phyloP scores from a whole-genome alignment of 345 rosid genomes.

The Linum trigynum region DNA sequence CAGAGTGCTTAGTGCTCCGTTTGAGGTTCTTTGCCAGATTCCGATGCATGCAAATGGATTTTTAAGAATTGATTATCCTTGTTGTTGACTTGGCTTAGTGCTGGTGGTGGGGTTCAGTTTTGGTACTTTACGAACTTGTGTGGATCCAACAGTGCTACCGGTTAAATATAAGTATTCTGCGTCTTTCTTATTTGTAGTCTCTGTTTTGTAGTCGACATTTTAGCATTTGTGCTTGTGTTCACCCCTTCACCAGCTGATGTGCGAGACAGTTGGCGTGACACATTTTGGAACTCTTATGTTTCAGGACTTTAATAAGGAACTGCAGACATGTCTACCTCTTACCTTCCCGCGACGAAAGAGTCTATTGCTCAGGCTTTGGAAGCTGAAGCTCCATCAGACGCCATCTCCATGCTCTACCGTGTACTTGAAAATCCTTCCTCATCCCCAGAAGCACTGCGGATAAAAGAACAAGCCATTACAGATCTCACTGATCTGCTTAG shows the following conservation, averaged over 20 bases:
- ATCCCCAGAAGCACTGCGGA: conserved; percentile 64
- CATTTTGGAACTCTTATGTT: neutral
- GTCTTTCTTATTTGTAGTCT: too few relatives aligned
- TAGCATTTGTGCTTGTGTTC: neutral
- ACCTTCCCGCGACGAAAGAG: conserved; percentile 36
- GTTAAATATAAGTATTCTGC: too few relatives aligned
- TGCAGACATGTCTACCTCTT: conserved; percentile 18
- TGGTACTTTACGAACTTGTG: too few relatives aligned
- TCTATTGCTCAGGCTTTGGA: conserved; percentile 63
- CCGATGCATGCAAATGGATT: too few relatives aligned
- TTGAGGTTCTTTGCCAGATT: too few relatives aligned
- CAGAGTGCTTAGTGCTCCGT: too few relatives aligned
- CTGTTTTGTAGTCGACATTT: neutral
- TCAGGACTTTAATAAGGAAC: conserved; percentile 4
- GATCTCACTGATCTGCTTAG: conserved; percentile 70
- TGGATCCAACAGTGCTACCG: too few relatives aligned
- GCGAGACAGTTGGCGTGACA: neutral
- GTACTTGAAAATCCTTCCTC: conserved; percentile 77
- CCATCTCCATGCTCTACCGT: conserved; percentile 55
- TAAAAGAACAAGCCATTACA: conserved; percentile 73
- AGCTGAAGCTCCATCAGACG: conserved; percentile 53
- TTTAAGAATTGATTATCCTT: too few relatives aligned
- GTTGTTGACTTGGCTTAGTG: too few relatives aligned
- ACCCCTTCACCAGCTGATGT: neutral
- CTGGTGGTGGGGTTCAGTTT: too few relatives aligned